These are phyloP conservation scores for Penicillium nordicum DNA, from an alignment of 2,329 filamentous ascomycete genomes.

Conservation along the genomic window DNA sequence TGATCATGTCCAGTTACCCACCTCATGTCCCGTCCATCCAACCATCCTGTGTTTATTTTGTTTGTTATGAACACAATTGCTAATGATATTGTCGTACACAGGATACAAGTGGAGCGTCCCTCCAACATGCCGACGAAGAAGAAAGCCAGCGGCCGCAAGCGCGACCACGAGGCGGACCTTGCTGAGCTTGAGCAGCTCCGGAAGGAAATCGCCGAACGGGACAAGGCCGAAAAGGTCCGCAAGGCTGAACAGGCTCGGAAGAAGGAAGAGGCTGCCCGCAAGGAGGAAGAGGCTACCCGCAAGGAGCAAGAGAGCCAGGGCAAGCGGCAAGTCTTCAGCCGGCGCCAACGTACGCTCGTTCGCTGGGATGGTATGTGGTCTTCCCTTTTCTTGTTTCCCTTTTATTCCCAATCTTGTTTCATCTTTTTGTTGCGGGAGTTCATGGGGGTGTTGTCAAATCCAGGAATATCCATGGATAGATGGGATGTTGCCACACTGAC, in stretches of 20 bases:
- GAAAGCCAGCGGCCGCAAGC: background rate
- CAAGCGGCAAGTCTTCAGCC: background rate
- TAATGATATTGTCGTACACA: background rate
- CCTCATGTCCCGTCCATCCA: background rate
- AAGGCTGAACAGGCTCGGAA: background rate
- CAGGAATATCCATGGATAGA: background rate
- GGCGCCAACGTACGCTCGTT: slow-evolving; percentile 36
- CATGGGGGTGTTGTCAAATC: background rate
- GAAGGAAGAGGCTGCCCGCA: background rate
- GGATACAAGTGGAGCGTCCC: background rate
- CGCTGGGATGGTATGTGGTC: slow-evolving; percentile 43
- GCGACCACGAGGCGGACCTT: background rate
- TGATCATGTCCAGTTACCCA: background rate
- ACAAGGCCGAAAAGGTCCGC: background rate
- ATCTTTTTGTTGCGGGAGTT: background rate
- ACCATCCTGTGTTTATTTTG: background rate
- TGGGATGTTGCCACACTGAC: background rate
- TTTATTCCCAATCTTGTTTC: background rate
- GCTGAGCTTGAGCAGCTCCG: slow-evolving; percentile 1
- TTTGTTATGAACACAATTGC: background rate
- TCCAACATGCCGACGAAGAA: background rate
- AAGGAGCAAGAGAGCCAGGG: background rate
- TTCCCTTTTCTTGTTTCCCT: background rate
- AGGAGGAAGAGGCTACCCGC: background rate
- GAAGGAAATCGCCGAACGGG: background rate